Evolutionary conservation across 805 yeast species (phyloP).

Genomic region (Zygotorulaspora florentina): DNA sequence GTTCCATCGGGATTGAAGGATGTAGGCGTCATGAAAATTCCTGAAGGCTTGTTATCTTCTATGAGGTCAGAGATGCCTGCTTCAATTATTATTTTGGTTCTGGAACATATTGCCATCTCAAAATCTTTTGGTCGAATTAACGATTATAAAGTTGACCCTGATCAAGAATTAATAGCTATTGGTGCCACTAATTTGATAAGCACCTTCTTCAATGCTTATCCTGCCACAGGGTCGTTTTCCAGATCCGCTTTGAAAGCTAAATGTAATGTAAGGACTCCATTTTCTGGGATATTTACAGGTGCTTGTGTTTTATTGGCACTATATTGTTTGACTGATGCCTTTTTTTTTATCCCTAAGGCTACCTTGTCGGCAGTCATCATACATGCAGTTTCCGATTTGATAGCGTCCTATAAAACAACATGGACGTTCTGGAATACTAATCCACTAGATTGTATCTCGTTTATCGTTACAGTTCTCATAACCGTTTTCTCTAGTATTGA

Average conservation of each 20-base stretch:
- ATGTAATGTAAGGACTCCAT: constrained; percentile 92
- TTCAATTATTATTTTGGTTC: constrained; percentile 69
- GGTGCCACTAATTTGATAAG: constrained; percentile 88
- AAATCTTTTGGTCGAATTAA: constrained; percentile 90
- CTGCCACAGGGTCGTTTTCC: constrained; percentile 93
- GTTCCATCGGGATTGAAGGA: constrained; percentile 81
- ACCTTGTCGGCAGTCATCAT: constrained; percentile 81
- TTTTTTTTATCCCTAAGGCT: constrained; percentile 87
- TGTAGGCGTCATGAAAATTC: constrained; percentile 67
- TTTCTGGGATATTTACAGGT: constrained; percentile 89
- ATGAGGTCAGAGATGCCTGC: constrained; percentile 81
- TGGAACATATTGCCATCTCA: constrained; percentile 90
- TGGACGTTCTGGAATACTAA: constrained; percentile 63
- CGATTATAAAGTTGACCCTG: constrained; percentile 84
- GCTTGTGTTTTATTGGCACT: constrained; percentile 80
- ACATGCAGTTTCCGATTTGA: constrained; percentile 85
- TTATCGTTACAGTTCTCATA: constrained; percentile 67
- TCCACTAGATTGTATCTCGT: constrained; percentile 72
- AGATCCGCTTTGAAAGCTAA: constrained; percentile 91
- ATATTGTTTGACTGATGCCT: constrained; percentile 74
- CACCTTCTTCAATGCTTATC: constrained; percentile 88
- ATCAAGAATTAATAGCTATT: constrained; percentile 90
- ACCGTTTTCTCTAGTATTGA: constrained; percentile 78
- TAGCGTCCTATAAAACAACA: constrained; percentile 64
- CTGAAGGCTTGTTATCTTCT: constrained; percentile 51